These are phyloP conservation scores for Barbarea vulgaris DNA, from an alignment of 345 rosid genomes.

Conservation along the genomic window DNA sequence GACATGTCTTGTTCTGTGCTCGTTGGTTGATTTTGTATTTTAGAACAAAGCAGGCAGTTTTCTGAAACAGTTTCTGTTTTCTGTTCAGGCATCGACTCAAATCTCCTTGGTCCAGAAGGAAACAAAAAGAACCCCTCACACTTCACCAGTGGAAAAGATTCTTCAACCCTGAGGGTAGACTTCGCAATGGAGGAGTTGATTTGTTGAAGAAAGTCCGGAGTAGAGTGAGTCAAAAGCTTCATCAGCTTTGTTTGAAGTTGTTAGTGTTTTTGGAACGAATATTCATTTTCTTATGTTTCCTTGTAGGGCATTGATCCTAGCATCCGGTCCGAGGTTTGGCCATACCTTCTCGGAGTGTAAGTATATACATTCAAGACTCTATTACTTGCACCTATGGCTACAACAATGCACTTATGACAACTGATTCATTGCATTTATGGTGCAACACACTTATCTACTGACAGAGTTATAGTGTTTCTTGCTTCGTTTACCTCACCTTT, in stretches of 20 bases:
- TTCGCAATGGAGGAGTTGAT: constrained; percentile 73
- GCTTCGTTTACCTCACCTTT: background rate
- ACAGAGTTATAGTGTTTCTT: background rate
- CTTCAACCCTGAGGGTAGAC: constrained; percentile 74
- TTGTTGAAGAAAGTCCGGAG: constrained; percentile 87
- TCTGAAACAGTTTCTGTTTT: background rate
- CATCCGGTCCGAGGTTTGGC: constrained; percentile 94
- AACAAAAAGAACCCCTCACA: constrained; percentile 69
- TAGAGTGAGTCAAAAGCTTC: constrained; percentile 64
- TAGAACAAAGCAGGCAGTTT: background rate
- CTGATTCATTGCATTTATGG: background rate
- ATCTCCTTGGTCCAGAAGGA: constrained; percentile 91
- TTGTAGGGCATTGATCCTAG: constrained; percentile 91
- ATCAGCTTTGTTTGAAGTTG: constrained; percentile 9
- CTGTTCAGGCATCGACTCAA: constrained; percentile 63
- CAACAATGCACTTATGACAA: background rate
- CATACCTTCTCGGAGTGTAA: constrained; percentile 98
- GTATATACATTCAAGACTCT: constrained; percentile 39
- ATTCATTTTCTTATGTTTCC: constrained; percentile 24
- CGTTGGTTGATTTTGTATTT: background rate
- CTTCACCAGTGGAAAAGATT: constrained; percentile 74
- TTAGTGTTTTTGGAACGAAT: background rate
- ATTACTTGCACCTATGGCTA: background rate
- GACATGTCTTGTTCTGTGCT: constrained; percentile 8
- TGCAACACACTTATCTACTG: background rate